Evolutionary conservation across 2,329 filamentous ascomycete species (phyloP).

Genomic region (Colletotrichum magnum): DNA sequence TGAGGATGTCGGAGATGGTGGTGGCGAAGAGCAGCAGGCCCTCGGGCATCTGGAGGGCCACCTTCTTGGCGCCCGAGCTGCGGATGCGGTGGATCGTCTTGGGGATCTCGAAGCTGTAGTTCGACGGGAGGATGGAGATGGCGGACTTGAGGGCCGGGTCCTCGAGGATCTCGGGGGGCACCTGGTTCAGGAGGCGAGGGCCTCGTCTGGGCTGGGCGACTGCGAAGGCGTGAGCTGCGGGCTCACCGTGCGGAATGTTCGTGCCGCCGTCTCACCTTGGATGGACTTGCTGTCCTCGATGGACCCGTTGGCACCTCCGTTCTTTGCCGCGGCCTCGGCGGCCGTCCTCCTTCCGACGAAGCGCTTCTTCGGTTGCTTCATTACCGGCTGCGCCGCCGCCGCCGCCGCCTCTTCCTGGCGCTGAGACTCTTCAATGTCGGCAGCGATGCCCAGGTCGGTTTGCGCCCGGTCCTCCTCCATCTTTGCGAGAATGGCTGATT

Average conservation of each 20-base stretch:
- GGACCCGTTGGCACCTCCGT: constrained; percentile 48
- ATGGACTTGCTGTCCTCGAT: constrained; percentile 76
- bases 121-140: constrained; percentile 88
- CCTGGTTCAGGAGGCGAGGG: constrained; percentile 88
- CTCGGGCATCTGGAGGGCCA: constrained; percentile 98
- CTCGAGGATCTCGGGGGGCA: constrained; percentile 88
- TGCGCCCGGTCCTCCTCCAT: constrained; percentile 85
- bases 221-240: constrained; percentile 51
- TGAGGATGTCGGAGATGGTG: constrained; percentile 96
- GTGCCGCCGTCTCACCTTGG: constrained; percentile 52
- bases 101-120: constrained; percentile 98
- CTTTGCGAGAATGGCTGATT: not conserved
- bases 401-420: constrained; percentile 52
- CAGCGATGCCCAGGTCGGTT: constrained; percentile 78
- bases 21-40: constrained; percentile 95
- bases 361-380: constrained; percentile 87
- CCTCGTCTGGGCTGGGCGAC: constrained; percentile 80
- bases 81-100: constrained; percentile 98
- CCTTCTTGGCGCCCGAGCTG: constrained; percentile 81
- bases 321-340: constrained; percentile 66
- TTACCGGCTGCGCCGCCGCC: constrained; percentile 50
- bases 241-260: not conserved
- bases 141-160: constrained; percentile 89
- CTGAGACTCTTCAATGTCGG: constrained; percentile 70
- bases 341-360: constrained; percentile 88